Conservation (phyloP, 2,329 filamentous ascomycete species). For the Ascochyta clinopodiicola region DNA sequence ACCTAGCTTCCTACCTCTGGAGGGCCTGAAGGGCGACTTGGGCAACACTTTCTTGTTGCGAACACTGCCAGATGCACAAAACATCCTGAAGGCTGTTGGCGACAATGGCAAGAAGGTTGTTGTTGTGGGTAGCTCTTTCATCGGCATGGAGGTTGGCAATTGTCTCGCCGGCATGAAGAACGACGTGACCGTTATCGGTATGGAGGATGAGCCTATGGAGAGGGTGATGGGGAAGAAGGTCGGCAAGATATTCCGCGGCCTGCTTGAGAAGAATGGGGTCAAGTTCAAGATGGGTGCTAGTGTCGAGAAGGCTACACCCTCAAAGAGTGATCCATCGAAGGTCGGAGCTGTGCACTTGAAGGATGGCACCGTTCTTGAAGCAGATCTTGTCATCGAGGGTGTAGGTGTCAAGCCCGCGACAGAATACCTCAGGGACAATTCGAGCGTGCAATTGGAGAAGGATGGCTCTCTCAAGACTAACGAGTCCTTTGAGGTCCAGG, state of each 20-base stretch:
- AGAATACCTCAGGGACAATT: constrained; percentile 77
- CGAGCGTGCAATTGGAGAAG: constrained; percentile 71
- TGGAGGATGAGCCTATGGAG: constrained; percentile 83
- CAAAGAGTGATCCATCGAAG: constrained; percentile 68
- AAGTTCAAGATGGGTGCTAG: constrained; percentile 83
- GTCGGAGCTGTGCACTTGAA: constrained; percentile 85
- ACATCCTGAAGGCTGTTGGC: constrained; percentile 80
- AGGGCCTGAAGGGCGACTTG: constrained; percentile 81
- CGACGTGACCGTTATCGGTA: constrained; percentile 83
- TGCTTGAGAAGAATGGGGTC: constrained; percentile 83
- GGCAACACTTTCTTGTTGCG: constrained; percentile 87
- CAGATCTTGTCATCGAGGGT: constrained; percentile 89
- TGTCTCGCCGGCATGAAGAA: constrained; percentile 78
- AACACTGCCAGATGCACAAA: constrained; percentile 75
- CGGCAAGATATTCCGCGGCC: constrained; percentile 78
- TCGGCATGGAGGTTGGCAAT: constrained; percentile 96
- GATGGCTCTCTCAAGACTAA: constrained; percentile 89
- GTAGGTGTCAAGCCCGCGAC: constrained; percentile 89
- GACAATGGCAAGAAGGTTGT: constrained; percentile 88
- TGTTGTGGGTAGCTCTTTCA: constrained; percentile 91
- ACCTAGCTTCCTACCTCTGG: constrained; percentile 75
- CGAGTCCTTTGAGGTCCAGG: constrained; percentile 77
- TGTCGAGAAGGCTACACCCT: constrained; percentile 83
- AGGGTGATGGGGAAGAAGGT: constrained; percentile 83
- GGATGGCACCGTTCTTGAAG: constrained; percentile 82